Percentiles rank a stretch among this genome's conserved stretches.
These are phyloP conservation scores for Claviceps digitariae DNA, from an alignment of 2,329 filamentous ascomycete genomes.

Conservation along the genomic window DNA sequence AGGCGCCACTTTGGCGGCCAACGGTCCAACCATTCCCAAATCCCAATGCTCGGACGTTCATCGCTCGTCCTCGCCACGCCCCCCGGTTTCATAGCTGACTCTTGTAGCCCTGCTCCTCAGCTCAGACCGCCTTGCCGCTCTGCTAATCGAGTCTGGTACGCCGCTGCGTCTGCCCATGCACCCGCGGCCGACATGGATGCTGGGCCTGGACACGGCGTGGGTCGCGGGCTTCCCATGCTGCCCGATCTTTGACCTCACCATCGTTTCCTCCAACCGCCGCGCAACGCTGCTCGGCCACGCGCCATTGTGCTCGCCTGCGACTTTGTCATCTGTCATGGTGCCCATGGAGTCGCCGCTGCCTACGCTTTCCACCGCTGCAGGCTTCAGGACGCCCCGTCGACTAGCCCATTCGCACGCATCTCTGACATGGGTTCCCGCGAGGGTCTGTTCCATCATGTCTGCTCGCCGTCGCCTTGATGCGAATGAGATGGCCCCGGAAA, in stretches of 20 bases:
- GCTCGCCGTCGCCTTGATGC: background rate
- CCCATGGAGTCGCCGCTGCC: background rate
- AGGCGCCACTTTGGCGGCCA: too few relatives aligned
- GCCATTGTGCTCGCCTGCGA: background rate
- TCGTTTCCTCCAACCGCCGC: background rate
- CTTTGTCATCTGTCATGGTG: background rate
- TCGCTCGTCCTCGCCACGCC: background rate
- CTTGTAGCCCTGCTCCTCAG: background rate
- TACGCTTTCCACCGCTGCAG: background rate
- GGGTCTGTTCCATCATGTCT: background rate
- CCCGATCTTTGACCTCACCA: constrained; percentile 1
- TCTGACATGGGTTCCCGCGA: background rate
- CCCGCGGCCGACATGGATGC: background rate
- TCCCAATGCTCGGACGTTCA: background rate
- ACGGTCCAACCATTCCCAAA: too few relatives aligned
- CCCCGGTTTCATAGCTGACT: background rate
- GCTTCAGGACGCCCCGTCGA: constrained; percentile 1
- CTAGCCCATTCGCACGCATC: background rate
- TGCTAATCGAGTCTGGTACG: background rate
- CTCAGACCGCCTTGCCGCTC: background rate
- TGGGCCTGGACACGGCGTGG: background rate
- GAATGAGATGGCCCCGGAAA: background rate
- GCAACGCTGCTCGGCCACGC: background rate
- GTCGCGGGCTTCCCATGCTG: background rate
- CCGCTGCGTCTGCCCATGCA: background rate